Percentiles rank a stretch among this genome's conserved stretches.
These are phyloP conservation scores for Magnaporthiopsis incrustans DNA, from an alignment of 2,329 filamentous ascomycete species.

Conservation along the genomic window DNA sequence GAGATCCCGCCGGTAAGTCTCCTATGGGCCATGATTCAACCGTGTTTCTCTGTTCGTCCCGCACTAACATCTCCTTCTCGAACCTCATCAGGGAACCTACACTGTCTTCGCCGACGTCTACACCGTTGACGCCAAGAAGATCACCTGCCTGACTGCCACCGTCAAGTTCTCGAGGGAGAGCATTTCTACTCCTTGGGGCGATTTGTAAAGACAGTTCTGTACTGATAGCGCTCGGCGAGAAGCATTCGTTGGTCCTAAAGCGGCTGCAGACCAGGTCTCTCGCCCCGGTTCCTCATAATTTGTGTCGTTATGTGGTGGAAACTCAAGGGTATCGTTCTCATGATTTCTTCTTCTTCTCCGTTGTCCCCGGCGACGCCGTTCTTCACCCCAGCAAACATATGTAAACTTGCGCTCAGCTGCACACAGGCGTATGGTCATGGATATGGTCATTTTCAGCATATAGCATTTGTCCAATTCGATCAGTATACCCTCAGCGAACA, in stretches of 20 bases:
- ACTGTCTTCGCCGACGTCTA: conserved; percentile 80
- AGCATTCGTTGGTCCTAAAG: neutral
- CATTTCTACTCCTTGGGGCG: conserved; percentile 6
- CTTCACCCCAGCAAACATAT: neutral
- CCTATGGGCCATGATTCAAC: neutral
- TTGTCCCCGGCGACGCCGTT: neutral
- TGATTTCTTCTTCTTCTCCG: neutral
- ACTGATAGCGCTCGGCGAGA: neutral
- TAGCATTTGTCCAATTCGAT: neutral
- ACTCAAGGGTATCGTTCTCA: neutral
- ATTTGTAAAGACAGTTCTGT: conserved; percentile 2
- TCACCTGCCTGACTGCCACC: conserved; percentile 79
- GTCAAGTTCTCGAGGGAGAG: conserved; percentile 47
- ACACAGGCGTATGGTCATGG: neutral
- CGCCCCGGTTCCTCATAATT: no score
- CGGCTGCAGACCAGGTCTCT: neutral
- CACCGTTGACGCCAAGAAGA: conserved; percentile 60
- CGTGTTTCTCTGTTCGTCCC: conserved; percentile 14
- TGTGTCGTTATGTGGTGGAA: conserved; percentile 5
- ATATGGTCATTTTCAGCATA: neutral
- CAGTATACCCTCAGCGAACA: neutral
- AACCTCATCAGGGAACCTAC: conserved; percentile 65
- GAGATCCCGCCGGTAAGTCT: conserved; percentile 79
- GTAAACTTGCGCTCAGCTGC: neutral
- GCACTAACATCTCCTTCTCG: neutral